Evolutionary conservation across 225 moss, liverwort and hornwort species (phyloP), one percentile per base, ranked within the genome.

Genomic region (Physcomitrellopsis africana): DNA sequence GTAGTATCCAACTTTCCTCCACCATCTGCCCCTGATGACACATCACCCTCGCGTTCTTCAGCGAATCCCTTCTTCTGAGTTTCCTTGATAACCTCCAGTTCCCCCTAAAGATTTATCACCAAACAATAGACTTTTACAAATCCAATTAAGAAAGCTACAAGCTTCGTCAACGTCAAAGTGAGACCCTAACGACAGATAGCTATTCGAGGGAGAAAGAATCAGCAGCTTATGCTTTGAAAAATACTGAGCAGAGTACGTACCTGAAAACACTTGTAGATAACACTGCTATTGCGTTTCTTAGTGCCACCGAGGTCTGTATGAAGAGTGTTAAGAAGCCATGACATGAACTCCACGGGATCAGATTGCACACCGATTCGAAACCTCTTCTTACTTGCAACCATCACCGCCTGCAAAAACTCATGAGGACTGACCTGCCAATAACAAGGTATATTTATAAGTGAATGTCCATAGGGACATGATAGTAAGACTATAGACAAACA

Each of bases 21-120:
- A 49, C 72, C 87, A 69, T 77, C 75, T 44, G 70, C 85, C 41
- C 62, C 86, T 12, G 57, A 72, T 52, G 60, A 76, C 22, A 75
- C 89, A 44, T 84, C 84, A 53, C 64, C 60, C 65, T 87, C 70
- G 12, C 73, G 23, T 70, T 65, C 78, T 46, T 77, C 85, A 29
- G 81, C 58, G 71, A 76, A 58, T 70, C 67, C 81, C 76, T 80
- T 86, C 73, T 79, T 89, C 62, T 91, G 93, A 61, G 86, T 86
- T 80, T 97, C 97, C 74, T 91, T 97, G 37, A 87, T 87, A 60
- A 97, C 97, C 80, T 97, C 94, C 87, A 97, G 75, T 81, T 97
- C 93, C 19, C 97, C 93, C 89, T 94, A 80, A 42, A 85, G 12
- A 49, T 26, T 41, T 58, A 17, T 53, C 59, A 47, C 63, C 67